A percentile compares a stretch with the other conserved stretches of the same genome.
These are phyloP conservation scores for Rhizopogon vulgaris DNA, from an alignment of 768 basidiomycete genomes.

Conservation along the genomic window DNA sequence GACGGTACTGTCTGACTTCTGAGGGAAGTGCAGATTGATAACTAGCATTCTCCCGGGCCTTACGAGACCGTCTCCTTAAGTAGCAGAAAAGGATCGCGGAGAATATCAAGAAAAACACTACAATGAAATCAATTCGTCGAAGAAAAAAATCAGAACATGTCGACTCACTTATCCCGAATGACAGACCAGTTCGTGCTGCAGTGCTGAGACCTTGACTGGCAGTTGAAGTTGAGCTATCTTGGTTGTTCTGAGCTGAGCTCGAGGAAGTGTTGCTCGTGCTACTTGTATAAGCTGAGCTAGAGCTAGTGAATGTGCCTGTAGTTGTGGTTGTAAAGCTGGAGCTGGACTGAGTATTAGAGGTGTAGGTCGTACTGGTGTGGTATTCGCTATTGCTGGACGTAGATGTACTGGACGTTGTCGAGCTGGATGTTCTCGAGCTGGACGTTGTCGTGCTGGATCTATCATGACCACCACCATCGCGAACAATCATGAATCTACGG, in stretches of 20 bases:
- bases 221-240: not conserved
- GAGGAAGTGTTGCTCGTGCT: not conserved
- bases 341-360: not conserved
- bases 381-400: not conserved
- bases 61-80: slow-evolving; percentile 6
- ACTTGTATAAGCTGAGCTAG: not conserved
- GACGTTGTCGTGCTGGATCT: slow-evolving; percentile 1
- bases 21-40: not conserved
- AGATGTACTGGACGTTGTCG: not conserved
- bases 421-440: not conserved
- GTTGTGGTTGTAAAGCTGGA: not conserved
- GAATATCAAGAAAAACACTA: slow-evolving; percentile 5
- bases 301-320: not conserved
- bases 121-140: not conserved
- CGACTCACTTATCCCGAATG: slow-evolving; percentile 18
- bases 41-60: not conserved
- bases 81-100: slow-evolving; percentile 1
- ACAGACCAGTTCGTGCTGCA: slow-evolving; percentile 20
- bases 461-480: not conserved
- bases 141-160: not conserved
- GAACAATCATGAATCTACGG: not conserved
- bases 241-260: slow-evolving; percentile 1
- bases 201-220: slow-evolving; percentile 7
- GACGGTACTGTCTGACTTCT: slow-evolving; percentile 7
- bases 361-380: not conserved